Conservation (phyloP, 177 flowering plant genomes). For the Vitis hybrid region DNA sequence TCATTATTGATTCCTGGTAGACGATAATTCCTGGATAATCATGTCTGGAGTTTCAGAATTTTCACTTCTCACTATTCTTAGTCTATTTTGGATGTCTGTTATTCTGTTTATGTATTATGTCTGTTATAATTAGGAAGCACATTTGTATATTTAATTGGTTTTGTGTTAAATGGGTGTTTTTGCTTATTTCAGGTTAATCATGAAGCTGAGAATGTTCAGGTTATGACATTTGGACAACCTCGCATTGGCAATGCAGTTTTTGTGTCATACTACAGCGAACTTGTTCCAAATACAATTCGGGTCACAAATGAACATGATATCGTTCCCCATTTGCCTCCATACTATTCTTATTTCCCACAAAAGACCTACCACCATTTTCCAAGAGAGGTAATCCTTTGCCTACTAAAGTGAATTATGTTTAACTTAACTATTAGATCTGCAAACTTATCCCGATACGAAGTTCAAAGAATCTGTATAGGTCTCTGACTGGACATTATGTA, state of each 20-base stretch:
- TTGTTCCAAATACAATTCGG: slow-evolving; percentile 75
- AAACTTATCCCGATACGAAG: too few relatives aligned
- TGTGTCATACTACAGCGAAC: slow-evolving; percentile 68
- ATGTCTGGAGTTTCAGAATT: too few relatives aligned
- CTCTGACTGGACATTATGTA: too few relatives aligned
- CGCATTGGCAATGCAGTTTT: slow-evolving; percentile 94
- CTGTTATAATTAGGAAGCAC: neutral
- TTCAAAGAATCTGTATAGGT: too few relatives aligned
- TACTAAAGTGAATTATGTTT: neutral
- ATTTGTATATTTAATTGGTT: neutral
- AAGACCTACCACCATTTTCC: slow-evolving; percentile 97
- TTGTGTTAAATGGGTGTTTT: neutral
- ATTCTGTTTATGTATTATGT: neutral
- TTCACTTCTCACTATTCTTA: too few relatives aligned
- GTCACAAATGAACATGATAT: slow-evolving; percentile 83
- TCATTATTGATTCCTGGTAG: too few relatives aligned
- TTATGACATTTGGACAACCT: slow-evolving; percentile 98
- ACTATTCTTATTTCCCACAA: slow-evolving; percentile 63
- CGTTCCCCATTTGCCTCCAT: slow-evolving; percentile 98
- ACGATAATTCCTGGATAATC: too few relatives aligned
- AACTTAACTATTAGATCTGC: too few relatives aligned
- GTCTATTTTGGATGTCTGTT: neutral
- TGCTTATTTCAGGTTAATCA: slow-evolving; percentile 57
- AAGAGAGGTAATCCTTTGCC: slow-evolving; percentile 66
- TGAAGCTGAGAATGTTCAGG: slow-evolving; percentile 52